These are phyloP conservation scores for Aspergillus clavatus DNA, from an alignment of 2,329 filamentous ascomycete species.

Conservation along the genomic window DNA sequence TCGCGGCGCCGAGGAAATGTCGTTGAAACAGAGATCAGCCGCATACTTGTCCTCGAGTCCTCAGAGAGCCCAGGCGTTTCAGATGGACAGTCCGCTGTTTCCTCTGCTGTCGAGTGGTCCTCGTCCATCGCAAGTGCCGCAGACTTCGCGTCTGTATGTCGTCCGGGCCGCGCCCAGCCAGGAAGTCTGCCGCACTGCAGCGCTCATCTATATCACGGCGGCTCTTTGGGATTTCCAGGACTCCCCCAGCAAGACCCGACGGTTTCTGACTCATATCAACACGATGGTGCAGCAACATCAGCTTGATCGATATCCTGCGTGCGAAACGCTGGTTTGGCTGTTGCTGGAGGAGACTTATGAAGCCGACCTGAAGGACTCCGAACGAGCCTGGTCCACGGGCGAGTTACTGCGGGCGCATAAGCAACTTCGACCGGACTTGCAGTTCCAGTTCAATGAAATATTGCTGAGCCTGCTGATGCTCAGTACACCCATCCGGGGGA, in stretches of 20 bases:
- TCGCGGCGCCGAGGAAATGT: constrained; percentile 31
- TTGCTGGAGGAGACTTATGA: constrained; percentile 35
- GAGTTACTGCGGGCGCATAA: constrained; percentile 34
- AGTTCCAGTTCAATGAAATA: constrained; percentile 39
- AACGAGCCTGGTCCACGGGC: constrained; percentile 36
- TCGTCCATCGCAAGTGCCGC: constrained; percentile 34
- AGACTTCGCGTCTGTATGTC: constrained; percentile 34
- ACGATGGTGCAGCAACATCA: constrained; percentile 25
- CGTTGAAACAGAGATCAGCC: constrained; percentile 25
- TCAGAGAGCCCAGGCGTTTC: constrained; percentile 28
- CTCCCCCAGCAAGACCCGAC: constrained; percentile 26
- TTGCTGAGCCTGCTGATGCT: constrained; percentile 36
- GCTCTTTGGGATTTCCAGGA: constrained; percentile 34
- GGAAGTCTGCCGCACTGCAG: constrained; percentile 34
- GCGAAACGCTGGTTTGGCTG: constrained; percentile 39
- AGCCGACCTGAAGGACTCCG: constrained; percentile 31
- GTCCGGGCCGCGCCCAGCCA: constrained; percentile 29
- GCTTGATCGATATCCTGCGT: constrained; percentile 33
- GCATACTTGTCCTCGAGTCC: constrained; percentile 27
- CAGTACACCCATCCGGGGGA: constrained; percentile 26
- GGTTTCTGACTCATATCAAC: constrained; percentile 29
- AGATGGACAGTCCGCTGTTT: constrained; percentile 37
- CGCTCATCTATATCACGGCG: constrained; percentile 37
- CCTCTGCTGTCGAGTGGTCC: constrained; percentile 40
- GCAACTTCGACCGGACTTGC: constrained; percentile 32